Evolutionary conservation across 169 alveolate species (phyloP).

Genomic region (Cryptosporidium meleagridis): DNA sequence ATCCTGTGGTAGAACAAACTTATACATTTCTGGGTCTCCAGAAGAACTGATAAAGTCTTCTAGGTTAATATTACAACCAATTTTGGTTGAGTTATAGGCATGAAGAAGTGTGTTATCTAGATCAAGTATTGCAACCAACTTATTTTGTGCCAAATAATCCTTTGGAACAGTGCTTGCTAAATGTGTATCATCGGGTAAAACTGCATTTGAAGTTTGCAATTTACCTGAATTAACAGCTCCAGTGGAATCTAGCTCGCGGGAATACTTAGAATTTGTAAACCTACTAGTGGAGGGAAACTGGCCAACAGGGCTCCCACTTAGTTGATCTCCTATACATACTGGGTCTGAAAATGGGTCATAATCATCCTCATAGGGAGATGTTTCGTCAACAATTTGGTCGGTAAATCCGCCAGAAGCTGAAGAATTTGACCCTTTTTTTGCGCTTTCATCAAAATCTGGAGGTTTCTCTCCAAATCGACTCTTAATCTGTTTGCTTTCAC

Average conservation of each 20-base stretch:
- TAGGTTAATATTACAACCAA: slow-evolving; percentile 85
- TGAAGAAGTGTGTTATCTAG: slow-evolving; percentile 91
- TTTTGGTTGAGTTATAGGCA: slow-evolving; percentile 86
- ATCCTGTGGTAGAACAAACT: slow-evolving; percentile 87
- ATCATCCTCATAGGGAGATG: slow-evolving; percentile 52
- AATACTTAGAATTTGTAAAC: slow-evolving; percentile 24
- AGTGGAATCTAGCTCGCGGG: slow-evolving; percentile 12
- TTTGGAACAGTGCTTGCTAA: slow-evolving; percentile 70
- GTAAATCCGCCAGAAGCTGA: neutral
- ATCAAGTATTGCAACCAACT: slow-evolving; percentile 86
- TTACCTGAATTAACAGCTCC: neutral
- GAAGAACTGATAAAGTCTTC: slow-evolving; percentile 87
- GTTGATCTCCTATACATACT: neutral
- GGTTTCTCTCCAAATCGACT: slow-evolving; percentile 56
- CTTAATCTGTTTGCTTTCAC: slow-evolving; percentile 28
- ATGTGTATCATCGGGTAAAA: slow-evolving; percentile 67
- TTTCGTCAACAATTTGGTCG: slow-evolving; percentile 32
- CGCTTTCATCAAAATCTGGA: slow-evolving; percentile 14
- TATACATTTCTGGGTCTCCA: slow-evolving; percentile 91
- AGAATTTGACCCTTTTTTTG: neutral
- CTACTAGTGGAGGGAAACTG: neutral
- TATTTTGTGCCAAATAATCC: slow-evolving; percentile 70
- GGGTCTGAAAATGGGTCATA: slow-evolving; percentile 74
- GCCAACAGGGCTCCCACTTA: neutral
- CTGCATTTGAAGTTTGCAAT: slow-evolving; percentile 37